These are phyloP conservation scores for Trichoderma semiorbis DNA, from an alignment of 2,329 filamentous ascomycete species.

Conservation along the genomic window DNA sequence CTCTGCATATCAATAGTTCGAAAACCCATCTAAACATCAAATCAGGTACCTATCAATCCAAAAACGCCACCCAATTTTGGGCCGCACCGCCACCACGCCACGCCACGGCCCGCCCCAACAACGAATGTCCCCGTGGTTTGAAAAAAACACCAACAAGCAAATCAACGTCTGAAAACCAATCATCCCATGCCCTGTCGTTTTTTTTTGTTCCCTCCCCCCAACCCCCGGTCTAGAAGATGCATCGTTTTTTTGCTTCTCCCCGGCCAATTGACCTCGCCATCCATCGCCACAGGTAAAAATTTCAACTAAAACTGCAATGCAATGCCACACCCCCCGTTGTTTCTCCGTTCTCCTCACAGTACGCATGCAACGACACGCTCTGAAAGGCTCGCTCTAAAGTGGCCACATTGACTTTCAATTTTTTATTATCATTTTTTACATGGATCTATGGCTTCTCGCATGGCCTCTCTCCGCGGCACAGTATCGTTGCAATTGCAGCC, in stretches of 20 bases:
- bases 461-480: background rate
- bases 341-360: slow-evolving; percentile 11
- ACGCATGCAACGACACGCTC: background rate
- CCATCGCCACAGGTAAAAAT: background rate
- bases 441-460: background rate
- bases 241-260: background rate
- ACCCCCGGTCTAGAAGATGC: background rate
- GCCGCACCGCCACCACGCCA: slow-evolving; percentile 13
- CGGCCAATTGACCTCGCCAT: background rate
- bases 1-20: background rate
- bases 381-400: background rate
- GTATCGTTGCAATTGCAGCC: background rate
- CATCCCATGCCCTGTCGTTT: background rate
- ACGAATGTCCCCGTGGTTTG: background rate
- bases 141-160: background rate
- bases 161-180: background rate
- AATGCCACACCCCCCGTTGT: background rate
- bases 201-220: background rate
- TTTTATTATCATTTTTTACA: background rate
- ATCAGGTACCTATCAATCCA: background rate
- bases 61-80: background rate
- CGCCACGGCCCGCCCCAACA: background rate
- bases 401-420: background rate
- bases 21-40: background rate
- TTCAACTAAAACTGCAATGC: background rate